phyloP scores from a whole-genome alignment of 2,329 filamentous ascomycete genomes.

The Cytospora leucostoma region DNA sequence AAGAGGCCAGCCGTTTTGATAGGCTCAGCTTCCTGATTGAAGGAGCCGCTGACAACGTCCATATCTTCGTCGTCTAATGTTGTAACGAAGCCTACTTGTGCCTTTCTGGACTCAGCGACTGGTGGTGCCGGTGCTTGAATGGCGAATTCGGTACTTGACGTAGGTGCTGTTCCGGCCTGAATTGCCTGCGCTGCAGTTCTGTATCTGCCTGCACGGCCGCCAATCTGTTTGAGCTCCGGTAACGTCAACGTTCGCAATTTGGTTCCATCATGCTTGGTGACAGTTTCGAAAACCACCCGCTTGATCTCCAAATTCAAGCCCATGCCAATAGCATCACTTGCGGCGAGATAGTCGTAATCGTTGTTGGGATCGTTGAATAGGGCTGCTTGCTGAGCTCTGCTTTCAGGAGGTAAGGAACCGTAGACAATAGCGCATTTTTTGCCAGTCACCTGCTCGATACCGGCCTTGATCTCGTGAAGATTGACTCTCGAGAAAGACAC shows the following conservation, averaged over 20 bases:
- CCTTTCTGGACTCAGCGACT: slow-evolving; percentile 24
- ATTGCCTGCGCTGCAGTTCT: slow-evolving; percentile 66
- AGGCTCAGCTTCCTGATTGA: slow-evolving; percentile 63
- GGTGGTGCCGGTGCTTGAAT: slow-evolving; percentile 1
- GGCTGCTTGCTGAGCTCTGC: slow-evolving; percentile 83
- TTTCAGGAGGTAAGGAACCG: slow-evolving; percentile 87
- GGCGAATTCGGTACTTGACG: neutral
- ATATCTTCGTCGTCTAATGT: slow-evolving; percentile 74
- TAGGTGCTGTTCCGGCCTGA: slow-evolving; percentile 20
- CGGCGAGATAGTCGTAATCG: slow-evolving; percentile 91
- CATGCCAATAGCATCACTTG: slow-evolving; percentile 97
- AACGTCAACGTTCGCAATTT: slow-evolving; percentile 60
- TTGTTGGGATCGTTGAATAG: slow-evolving; percentile 95
- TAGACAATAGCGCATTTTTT: slow-evolving; percentile 90
- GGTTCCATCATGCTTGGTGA: slow-evolving; percentile 69
- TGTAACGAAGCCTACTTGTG: slow-evolving; percentile 69
- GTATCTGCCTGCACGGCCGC: slow-evolving; percentile 85
- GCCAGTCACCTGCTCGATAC: slow-evolving; percentile 75
- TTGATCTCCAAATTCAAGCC: slow-evolving; percentile 92
- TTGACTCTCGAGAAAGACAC: slow-evolving; percentile 82
- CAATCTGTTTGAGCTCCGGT: slow-evolving; percentile 92
- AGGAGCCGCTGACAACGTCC: slow-evolving; percentile 59
- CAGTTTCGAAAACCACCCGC: slow-evolving; percentile 82
- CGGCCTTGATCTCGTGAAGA: slow-evolving; percentile 77
- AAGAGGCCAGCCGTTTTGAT: slow-evolving; percentile 72